These are phyloP conservation scores for Eimeria brunetti DNA, from an alignment of 169 alveolate species.

Conservation along the genomic window DNA sequence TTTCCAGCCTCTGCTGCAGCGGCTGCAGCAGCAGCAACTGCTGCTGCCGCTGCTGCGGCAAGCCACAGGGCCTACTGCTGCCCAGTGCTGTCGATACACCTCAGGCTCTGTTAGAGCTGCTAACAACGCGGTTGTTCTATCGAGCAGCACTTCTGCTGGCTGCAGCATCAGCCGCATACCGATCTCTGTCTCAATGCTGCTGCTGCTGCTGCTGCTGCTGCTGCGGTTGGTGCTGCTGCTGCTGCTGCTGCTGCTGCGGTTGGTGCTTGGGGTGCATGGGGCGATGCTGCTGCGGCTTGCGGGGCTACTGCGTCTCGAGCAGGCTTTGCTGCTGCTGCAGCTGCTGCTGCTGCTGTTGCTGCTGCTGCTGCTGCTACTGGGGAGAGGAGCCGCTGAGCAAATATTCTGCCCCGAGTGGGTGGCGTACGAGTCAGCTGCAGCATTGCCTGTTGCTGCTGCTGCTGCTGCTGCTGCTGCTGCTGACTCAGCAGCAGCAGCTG, in stretches of 20 bases:
- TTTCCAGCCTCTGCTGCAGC: neutral
- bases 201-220: conserved; percentile 68
- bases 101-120: conserved; percentile 60
- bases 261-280: neutral
- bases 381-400: neutral
- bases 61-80: neutral
- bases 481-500: conserved; percentile 22
- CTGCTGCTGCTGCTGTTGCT: conserved; percentile 8
- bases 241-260: conserved; percentile 1
- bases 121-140: conserved; percentile 33
- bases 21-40: neutral
- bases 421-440: neutral
- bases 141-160: conserved; percentile 67
- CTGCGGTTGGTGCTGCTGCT: conserved; percentile 10
- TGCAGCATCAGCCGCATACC: conserved; percentile 34
- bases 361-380: neutral
- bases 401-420: neutral
- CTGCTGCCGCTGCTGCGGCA: conserved; percentile 45
- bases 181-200: conserved; percentile 35
- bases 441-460: neutral
- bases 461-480: conserved; percentile 29
- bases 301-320: neutral
- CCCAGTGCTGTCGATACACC: conserved; percentile 59
- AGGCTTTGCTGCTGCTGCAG: conserved; percentile 15
- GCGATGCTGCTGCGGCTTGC: no score